Base-by-base conservation (phyloP, 345 rosid species). In the Salix purpurea region DNA sequence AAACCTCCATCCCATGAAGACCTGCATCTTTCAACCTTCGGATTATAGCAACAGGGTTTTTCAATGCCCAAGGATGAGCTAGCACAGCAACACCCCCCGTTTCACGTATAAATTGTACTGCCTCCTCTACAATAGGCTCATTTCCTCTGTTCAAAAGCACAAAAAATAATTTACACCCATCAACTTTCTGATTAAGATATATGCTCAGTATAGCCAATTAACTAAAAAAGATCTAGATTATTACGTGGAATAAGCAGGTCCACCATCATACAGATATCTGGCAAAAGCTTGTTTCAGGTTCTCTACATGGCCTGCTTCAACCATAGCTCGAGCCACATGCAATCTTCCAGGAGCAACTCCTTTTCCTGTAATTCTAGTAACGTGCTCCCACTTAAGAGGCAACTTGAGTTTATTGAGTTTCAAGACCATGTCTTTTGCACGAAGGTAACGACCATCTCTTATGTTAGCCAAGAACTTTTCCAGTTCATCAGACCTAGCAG, bases 41-140 rank as follows among this genome's bases (percentile, higher is more conserved):
- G 75, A 91, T 86, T 39, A 96, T 76, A 23, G 88, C 75, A 69
- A 82, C 87, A 39, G 96, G 95, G 76, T 96, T 82, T 81, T 92
- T 92, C 83, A 96, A 81, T 36, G 92, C 92, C 99, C 99, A 96
- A 16, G 99, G 99, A 88, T 96, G 99, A 83, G 98, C 99, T 36
- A 96, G 89, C 60, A 96, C 97, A n/a, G 98, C 87, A 77, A 96
- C 79, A 65, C 98, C 99, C 60, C 99, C 99, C 0, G 98, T 92
- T 84, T 85, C 84, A 83, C 80, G 69, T 72, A 96, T 88, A 46
- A 96, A 78, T 82, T 78, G 84, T 74, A 96, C 90, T 18, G 96
- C 90, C 81, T 88, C 96, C 88, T 92, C 97, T 7, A 89, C 85
- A 58, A 70, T 83, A 85, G 98, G 98, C 84, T 96, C 99, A 11